Percentiles rank a stretch among this genome's conserved stretches.
These are phyloP conservation scores for Fraxinus albicans DNA, from an alignment of 305 asterid genomes.

Conservation along the genomic window DNA sequence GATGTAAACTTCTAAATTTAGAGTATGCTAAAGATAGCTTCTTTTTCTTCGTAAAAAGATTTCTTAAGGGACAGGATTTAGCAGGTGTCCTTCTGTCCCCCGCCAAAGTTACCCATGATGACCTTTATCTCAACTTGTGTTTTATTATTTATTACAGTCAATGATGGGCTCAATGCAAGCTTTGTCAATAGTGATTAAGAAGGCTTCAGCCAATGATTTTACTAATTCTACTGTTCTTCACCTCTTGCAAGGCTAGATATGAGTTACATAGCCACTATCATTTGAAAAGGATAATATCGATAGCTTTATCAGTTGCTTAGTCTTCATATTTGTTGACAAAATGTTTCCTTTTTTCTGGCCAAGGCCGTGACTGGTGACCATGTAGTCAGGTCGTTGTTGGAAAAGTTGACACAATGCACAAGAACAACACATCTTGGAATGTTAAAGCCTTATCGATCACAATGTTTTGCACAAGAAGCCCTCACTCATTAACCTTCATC, in stretches of 20 bases:
- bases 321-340: slow-evolving; percentile 25
- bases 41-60: slow-evolving; percentile 29
- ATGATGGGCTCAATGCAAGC: slow-evolving; percentile 97
- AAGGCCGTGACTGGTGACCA: slow-evolving; percentile 97
- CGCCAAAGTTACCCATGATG: slow-evolving; percentile 43
- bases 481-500: background rate
- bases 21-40: background rate
- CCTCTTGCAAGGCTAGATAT: slow-evolving; percentile 91
- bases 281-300: background rate
- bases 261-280: background rate
- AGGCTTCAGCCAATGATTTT: slow-evolving; percentile 69
- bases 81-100: slow-evolving; percentile 55
- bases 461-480: background rate
- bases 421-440: slow-evolving; percentile 87
- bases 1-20: background rate
- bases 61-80: slow-evolving; percentile 51
- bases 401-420: slow-evolving; percentile 84
- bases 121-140: slow-evolving; percentile 13
- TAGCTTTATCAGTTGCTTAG: slow-evolving; percentile 23
- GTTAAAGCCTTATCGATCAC: slow-evolving; percentile 19
- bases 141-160: slow-evolving; percentile 55
- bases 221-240: slow-evolving; percentile 85
- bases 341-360: slow-evolving; percentile 47
- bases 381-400: slow-evolving; percentile 84
- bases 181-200: slow-evolving; percentile 71